phyloP scores from a whole-genome alignment of 2,329 filamentous ascomycete species.

The Calonectria pseudoturangicola region DNA sequence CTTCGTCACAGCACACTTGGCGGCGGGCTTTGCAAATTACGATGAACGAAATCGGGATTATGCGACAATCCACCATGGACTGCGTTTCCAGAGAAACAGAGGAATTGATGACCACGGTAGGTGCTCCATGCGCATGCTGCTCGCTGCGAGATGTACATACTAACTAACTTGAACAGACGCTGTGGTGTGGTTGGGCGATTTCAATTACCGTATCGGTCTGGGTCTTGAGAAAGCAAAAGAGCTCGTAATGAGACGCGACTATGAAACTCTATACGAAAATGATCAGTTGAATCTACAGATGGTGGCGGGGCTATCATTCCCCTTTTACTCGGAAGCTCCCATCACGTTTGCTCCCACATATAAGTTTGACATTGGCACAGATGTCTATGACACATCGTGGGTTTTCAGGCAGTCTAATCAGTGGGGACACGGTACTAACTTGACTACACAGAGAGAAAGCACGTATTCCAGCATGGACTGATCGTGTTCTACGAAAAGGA shows the following conservation, averaged over 20 bases:
- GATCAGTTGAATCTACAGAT: constrained; percentile 98
- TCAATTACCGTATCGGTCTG: constrained; percentile 97
- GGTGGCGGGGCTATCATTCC: constrained; percentile 92
- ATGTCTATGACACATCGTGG: constrained; percentile 93
- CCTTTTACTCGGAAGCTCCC: constrained; percentile 91
- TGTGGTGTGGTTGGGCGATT: constrained; percentile 97
- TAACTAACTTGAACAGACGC: constrained; percentile 67
- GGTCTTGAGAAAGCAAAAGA: constrained; percentile 85
- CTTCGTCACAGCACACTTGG: constrained; percentile 96
- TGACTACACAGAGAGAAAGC: constrained; percentile 82
- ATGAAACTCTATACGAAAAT: constrained; percentile 90
- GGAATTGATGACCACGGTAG: constrained; percentile 92
- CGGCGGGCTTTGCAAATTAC: constrained; percentile 96
- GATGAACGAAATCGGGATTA: constrained; percentile 97
- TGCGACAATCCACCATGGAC: constrained; percentile 87
- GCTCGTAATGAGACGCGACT: constrained; percentile 82
- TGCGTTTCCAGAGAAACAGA: constrained; percentile 93
- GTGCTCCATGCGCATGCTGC: constrained; percentile 19
- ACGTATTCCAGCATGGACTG: constrained; percentile 97
- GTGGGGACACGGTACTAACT: constrained; percentile 42
- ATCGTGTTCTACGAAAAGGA: constrained; percentile 92
- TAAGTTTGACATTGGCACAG: constrained; percentile 92
- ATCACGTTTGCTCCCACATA: constrained; percentile 96
- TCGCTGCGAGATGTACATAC: constrained; percentile 46
- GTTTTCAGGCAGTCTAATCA: constrained; percentile 54